A percentile compares a stretch with the other conserved stretches of the same genome.
Conservation (phyloP, 2,329 filamentous ascomycete species). For the Fusarium citri region DNA sequence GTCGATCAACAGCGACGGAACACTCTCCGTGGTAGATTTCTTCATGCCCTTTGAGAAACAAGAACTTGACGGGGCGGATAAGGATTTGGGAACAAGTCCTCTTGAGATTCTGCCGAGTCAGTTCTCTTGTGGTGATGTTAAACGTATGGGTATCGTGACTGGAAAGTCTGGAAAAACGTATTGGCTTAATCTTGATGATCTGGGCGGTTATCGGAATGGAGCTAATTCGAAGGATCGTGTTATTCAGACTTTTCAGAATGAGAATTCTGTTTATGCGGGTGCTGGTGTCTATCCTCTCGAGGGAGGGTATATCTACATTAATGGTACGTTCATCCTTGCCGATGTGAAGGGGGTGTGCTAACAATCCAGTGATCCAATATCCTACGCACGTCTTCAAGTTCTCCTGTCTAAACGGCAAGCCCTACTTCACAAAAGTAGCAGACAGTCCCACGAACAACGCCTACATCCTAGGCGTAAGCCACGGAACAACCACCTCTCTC, state of each 20-base stretch:
- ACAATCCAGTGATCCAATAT: slow-evolving; percentile 59
- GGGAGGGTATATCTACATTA: slow-evolving; percentile 62
- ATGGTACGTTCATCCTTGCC: slow-evolving; percentile 31
- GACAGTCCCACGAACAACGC: slow-evolving; percentile 62
- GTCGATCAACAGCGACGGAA: slow-evolving; percentile 55
- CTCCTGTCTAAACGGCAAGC: slow-evolving; percentile 62
- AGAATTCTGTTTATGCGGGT: slow-evolving; percentile 60
- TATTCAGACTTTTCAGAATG: slow-evolving; percentile 58
- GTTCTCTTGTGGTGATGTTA: slow-evolving; percentile 58
- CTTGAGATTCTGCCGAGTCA: slow-evolving; percentile 56
- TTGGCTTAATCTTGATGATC: slow-evolving; percentile 56
- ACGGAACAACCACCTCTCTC: slow-evolving; percentile 67
- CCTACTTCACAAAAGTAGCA: slow-evolving; percentile 65
- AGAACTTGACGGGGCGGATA: slow-evolving; percentile 61
- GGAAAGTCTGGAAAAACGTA: slow-evolving; percentile 65
- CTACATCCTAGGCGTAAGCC: slow-evolving; percentile 65
- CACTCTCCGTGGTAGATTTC: slow-evolving; percentile 61
- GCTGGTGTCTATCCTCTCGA: slow-evolving; percentile 62
- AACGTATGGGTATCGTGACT: slow-evolving; percentile 61
- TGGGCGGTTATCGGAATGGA: slow-evolving; percentile 56
- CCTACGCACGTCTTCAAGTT: slow-evolving; percentile 69
- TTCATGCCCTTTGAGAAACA: slow-evolving; percentile 67
- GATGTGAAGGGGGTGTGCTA: neutral
- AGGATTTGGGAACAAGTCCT: slow-evolving; percentile 61
- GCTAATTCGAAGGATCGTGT: slow-evolving; percentile 54